Evolutionary conservation across 2,329 filamentous ascomycete genomes (phyloP).

Genomic region (Diaporthe australafricana): DNA sequence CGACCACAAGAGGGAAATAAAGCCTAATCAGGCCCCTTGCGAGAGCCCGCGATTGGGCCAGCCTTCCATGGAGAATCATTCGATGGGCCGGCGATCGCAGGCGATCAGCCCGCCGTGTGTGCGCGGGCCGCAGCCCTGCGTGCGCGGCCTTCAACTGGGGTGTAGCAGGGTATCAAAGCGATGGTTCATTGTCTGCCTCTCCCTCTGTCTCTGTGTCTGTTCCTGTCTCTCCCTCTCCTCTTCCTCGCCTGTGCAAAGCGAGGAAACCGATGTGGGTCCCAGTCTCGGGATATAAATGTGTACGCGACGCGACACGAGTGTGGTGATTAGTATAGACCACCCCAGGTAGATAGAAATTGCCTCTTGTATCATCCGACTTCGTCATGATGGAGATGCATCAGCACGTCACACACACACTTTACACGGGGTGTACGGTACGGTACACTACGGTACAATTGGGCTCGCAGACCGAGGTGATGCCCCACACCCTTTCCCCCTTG

Average conservation of each 20-base stretch:
- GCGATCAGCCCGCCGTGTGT: background rate
- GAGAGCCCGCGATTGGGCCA: background rate
- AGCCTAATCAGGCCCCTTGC: background rate
- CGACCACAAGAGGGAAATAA: background rate
- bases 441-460: background rate
- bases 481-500: background rate
- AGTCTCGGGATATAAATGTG: background rate
- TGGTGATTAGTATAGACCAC: background rate
- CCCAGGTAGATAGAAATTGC: no score
- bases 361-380: no score
- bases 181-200: background rate
- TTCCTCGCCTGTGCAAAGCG: background rate
- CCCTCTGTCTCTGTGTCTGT: background rate
- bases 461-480: background rate
- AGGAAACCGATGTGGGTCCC: background rate
- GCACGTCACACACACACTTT: background rate
- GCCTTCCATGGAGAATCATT: background rate
- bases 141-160: background rate
- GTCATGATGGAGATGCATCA: background rate
- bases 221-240: background rate
- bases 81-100: background rate
- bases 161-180: background rate
- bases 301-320: background rate
- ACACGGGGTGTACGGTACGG: background rate
- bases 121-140: conserved; percentile 23